Evolutionary conservation across 106 monocot species (phyloP).

Genomic region (Allium cepa): DNA sequence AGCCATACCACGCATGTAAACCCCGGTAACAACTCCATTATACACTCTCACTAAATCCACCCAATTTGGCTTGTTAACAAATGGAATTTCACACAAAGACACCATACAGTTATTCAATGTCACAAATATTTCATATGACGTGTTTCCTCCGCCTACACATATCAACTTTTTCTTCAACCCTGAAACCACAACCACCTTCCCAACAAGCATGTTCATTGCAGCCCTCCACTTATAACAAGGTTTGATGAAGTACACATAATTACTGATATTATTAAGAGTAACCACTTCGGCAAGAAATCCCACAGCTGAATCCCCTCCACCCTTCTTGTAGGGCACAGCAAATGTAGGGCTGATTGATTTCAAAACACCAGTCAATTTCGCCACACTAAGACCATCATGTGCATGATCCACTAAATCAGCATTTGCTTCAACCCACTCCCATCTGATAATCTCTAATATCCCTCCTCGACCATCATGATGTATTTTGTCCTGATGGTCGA

Average conservation of each 20-base stretch:
- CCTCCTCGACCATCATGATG: constrained; percentile 10
- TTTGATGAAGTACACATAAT: constrained; percentile 54
- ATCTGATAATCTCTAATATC: constrained; percentile 40
- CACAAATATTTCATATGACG: constrained; percentile 49
- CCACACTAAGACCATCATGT: no score
- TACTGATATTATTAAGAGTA: constrained; percentile 11
- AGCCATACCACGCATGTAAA: constrained; percentile 68
- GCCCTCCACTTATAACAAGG: constrained; percentile 47
- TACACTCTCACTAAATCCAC: constrained; percentile 20
- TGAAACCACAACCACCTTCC: constrained; percentile 37
- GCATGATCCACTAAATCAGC: no score
- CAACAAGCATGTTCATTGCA: constrained; percentile 43
- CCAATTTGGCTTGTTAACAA: background rate
- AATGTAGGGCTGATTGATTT: constrained; percentile 45
- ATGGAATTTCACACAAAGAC: constrained; percentile 7
- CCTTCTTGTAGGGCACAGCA: constrained; percentile 18
- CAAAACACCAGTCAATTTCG: constrained; percentile 20
- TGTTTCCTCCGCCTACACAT: constrained; percentile 27
- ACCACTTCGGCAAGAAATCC: constrained; percentile 49
- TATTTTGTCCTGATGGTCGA: constrained; percentile 1
- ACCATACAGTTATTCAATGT: constrained; percentile 30
- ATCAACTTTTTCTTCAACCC: constrained; percentile 65
- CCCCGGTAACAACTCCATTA: constrained; percentile 60
- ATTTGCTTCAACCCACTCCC: constrained; percentile 9
- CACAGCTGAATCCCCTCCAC: constrained; percentile 8